A percentile compares a stretch with the other conserved stretches of the same genome.
Conservation (phyloP, 1,139 yeast species). For the Wickerhamomyces sp. region DNA sequence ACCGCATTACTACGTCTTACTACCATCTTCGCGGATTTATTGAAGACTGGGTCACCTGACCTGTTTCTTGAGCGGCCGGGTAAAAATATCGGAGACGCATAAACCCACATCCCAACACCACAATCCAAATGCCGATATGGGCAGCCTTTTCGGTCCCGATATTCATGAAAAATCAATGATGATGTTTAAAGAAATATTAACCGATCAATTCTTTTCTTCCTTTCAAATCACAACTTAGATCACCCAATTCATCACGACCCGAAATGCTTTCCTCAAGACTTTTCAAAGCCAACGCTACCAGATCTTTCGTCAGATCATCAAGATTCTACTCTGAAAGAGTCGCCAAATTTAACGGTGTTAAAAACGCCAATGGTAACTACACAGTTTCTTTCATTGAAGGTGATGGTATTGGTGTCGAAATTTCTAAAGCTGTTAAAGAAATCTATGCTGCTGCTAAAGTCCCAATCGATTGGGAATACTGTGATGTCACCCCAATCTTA, state of each 20-base stretch:
- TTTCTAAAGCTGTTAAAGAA: conserved; percentile 86
- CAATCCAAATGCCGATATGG: background rate
- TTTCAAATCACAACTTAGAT: background rate
- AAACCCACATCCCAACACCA: conserved; percentile 3
- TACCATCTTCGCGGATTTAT: too few species aligned
- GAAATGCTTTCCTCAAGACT: conserved; percentile 23
- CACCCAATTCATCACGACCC: background rate
- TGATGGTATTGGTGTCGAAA: conserved; percentile 97
- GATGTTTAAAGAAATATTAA: conserved; percentile 1
- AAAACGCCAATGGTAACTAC: conserved; percentile 68
- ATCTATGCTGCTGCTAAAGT: conserved; percentile 91
- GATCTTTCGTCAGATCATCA: conserved; percentile 11
- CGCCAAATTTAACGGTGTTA: conserved; percentile 53
- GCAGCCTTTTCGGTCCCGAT: background rate
- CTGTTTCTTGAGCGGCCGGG: background rate
- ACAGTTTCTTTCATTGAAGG: conserved; percentile 96
- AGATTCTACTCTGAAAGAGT: conserved; percentile 40
- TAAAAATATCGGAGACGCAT: too few species aligned
- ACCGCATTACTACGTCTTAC: too few species aligned
- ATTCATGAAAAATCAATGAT: background rate
- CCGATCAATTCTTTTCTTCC: background rate
- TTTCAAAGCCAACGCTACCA: conserved; percentile 12
- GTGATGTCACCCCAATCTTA: conserved; percentile 90
- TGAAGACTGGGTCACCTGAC: too few species aligned
- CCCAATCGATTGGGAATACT: conserved; percentile 96